Evolutionary conservation across 108 stramenopile species (phyloP), one percentile per base, ranked within the genome.

Genomic region (Nitzschia palea): DNA sequence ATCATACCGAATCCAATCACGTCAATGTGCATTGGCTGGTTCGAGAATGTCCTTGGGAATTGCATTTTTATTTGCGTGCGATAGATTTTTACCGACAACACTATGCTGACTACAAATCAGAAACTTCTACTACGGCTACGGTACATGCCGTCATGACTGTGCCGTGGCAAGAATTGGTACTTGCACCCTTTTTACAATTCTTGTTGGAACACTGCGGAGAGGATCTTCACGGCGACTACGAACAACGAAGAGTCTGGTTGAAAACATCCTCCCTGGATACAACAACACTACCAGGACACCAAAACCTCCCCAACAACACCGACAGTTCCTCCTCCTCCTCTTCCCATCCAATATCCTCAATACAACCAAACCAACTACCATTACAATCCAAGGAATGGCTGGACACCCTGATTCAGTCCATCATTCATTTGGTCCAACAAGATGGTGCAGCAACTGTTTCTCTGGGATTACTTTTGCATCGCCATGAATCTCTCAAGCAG

Each of bases 401-500:
- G 44, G 62, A 62, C 22, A 6, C 4, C 3, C 35, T 62, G 35
- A 36, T 37, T 2, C 44, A 62, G 8, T 15, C 18, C 6, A 29
- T 62, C 25, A 45, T 31, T 22, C 23, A 28, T 14, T 44, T 62
- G 44, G 62, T 62, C 3, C 44, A 68, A 32, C 30, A 74, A 47
- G 80, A 81, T 57, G 80, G 76, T 32, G 76, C 70, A 10, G 56
- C 70, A 15, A 71, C 77, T 40, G 60, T 81, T 4, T 60, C 20
- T 27, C 52, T 81, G 17, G 25, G 32, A 22, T 47, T 81, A 26
- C 36, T 81, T 33, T 36, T 81, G 36, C 76, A 77, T 43, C 76
- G 80, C 12, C 42, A 77, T 60, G 45, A 62, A n/a, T 3, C 36
- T 12, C 35, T 81, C 35, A 67, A 68, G 28, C 27, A 52, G 25